Evolutionary conservation across 495 filamentous ascomycete genomes (phyloP), one percentile per base, ranked within the genome.

Genomic region (Talaromyces adpressus): DNA sequence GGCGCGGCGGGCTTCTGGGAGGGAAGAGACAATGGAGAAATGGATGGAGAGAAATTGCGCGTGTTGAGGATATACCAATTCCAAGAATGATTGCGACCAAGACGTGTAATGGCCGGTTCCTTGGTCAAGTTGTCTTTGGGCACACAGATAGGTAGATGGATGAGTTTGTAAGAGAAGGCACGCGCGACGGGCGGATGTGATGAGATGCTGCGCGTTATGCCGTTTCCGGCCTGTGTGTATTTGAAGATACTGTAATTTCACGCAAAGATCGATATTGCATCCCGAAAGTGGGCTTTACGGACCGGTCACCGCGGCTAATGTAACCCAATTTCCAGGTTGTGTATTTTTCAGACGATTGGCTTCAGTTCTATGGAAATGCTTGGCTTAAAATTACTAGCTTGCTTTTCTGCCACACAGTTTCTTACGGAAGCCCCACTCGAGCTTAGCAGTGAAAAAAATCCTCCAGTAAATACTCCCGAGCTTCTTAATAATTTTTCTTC

Each of bases 141-240:
- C 60, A 62, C 27, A 58, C 56, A 58, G 27, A 58, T 32, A 36
- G 27, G 22, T 54, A 20, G 45, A 20, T 49, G 45, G 45, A 29
- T 54, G 22, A 54, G 51, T 54, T 47, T 22, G 36, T 22, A 27
- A 22, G 20, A 25, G 30, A 25, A 25, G 58, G 11, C 18, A 22
- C 32, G 58, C 57, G 36, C 58, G 36, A 60, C 36, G 9, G 25
- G 34, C n/a, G 18, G 36, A 49, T 45, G 58, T 60, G 36, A 60
- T 60, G 58, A 49, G 58, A 60, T 60, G 56, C 27, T 36, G 30
- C 16, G 45, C 45, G 25, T 18, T 49, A 51, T 47, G 45, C 60
- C 60, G 60, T 22, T 62, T 62, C n/a, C 60, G 20, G 60, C 3
- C 20, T 22, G 32, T 41, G 51, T 54, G 51, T 29, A 23, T 23